These are phyloP conservation scores for Lophiotrema nucula DNA, from an alignment of 495 filamentous ascomycete species.

Conservation along the genomic window DNA sequence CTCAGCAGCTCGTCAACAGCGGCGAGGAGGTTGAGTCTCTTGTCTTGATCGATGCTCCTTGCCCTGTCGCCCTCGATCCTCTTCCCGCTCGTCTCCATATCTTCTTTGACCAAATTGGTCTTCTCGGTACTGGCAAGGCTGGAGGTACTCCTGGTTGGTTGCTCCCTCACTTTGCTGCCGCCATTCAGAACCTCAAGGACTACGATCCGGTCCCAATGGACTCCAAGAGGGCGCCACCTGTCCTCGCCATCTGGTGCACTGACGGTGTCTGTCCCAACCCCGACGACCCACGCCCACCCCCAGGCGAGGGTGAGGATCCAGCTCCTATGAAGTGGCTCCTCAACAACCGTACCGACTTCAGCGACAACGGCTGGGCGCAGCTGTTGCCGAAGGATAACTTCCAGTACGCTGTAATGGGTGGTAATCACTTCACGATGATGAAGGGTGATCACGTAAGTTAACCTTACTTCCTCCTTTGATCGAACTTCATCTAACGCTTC, in stretches of 20 bases:
- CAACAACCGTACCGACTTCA: constrained; percentile 74
- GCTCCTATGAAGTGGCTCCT: constrained; percentile 77
- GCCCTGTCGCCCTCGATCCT: constrained; percentile 72
- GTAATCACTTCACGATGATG: constrained; percentile 75
- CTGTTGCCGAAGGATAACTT: constrained; percentile 66
- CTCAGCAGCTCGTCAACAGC: constrained; percentile 64
- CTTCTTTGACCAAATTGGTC: constrained; percentile 76
- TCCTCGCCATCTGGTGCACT: constrained; percentile 73
- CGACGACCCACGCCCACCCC: constrained; percentile 57
- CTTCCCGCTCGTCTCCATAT: constrained; percentile 72
- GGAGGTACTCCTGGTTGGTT: constrained; percentile 73
- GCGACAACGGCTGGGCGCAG: constrained; percentile 77
- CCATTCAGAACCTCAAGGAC: constrained; percentile 69
- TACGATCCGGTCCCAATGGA: constrained; percentile 62
- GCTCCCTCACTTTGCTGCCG: constrained; percentile 77
- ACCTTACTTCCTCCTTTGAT: not conserved
- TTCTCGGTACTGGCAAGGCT: constrained; percentile 68
- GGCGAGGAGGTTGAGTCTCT: constrained; percentile 72
- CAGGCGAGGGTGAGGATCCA: constrained; percentile 54
- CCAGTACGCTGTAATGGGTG: constrained; percentile 58
- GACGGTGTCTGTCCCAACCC: constrained; percentile 75
- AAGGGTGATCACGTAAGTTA: constrained; percentile 54
- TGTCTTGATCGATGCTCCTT: constrained; percentile 80
- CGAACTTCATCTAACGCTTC: constrained; percentile 23
- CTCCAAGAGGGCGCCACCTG: constrained; percentile 56